These are phyloP conservation scores for Endogone sp. DNA, from an alignment of 192 early-diverging fungal species.

Conservation along the genomic window DNA sequence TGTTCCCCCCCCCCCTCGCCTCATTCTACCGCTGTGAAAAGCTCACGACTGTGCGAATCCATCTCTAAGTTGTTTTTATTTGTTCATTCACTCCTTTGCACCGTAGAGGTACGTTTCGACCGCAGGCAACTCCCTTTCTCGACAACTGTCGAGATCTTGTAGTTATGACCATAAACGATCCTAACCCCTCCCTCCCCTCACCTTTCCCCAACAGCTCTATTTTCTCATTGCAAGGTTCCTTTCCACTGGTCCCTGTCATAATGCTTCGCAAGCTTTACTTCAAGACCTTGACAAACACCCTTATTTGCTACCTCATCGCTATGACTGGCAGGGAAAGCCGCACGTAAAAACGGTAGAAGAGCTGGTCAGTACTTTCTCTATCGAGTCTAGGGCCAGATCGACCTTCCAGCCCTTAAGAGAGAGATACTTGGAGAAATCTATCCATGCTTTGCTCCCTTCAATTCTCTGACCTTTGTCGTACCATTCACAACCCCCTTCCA, in stretches of 20 bases:
- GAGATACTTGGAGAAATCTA: too few relatives aligned
- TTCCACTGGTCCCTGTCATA: slow-evolving; percentile 48
- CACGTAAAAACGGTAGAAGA: slow-evolving; percentile 50
- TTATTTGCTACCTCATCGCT: slow-evolving; percentile 57
- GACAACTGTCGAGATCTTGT: background rate
- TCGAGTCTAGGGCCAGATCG: background rate
- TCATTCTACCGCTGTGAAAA: too few relatives aligned
- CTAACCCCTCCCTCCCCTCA: background rate
- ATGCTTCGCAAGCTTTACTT: slow-evolving; percentile 47
- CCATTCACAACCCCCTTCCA: background rate
- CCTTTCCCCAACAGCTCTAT: slow-evolving; percentile 45
- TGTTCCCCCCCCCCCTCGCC: too few relatives aligned
- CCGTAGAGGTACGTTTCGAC: background rate
- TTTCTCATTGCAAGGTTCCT: slow-evolving; percentile 72
- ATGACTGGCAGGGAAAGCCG: slow-evolving; percentile 65
- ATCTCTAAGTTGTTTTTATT: too few relatives aligned
- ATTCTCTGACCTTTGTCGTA: background rate
- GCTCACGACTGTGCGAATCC: too few relatives aligned
- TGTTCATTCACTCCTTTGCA: background rate
- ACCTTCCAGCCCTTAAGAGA: background rate
- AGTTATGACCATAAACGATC: too few relatives aligned
- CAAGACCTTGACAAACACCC: slow-evolving; percentile 40
- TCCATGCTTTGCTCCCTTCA: too few relatives aligned
- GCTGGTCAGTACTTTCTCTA: slow-evolving; percentile 39
- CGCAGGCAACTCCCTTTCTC: background rate